Conservation (phyloP, 2,329 filamentous ascomycete species). For the Nigrograna mackinnonii region DNA sequence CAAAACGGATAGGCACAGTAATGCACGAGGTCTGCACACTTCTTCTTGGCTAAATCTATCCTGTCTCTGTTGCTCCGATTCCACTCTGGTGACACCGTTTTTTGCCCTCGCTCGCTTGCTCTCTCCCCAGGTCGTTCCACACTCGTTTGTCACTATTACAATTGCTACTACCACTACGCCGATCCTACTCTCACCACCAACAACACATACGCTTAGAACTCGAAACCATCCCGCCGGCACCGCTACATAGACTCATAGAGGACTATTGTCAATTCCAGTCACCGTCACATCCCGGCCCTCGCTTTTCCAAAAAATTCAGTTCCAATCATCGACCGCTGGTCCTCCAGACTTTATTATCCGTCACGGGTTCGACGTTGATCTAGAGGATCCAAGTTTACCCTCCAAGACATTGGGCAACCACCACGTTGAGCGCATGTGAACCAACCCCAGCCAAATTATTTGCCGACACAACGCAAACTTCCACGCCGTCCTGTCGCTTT, state of each 20-base stretch:
- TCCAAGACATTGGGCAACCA: conserved; percentile 21
- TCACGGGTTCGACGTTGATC: too few species aligned
- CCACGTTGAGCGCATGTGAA: conserved; percentile 19
- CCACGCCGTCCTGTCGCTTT: too few species aligned
- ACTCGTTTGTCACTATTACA: conserved; percentile 23
- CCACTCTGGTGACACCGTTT: conserved; percentile 34
- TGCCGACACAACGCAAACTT: too few species aligned
- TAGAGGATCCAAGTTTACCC: too few species aligned
- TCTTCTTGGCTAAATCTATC: conserved; percentile 12
- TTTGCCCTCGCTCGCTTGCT: conserved; percentile 2
- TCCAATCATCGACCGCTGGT: too few species aligned
- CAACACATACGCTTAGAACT: background rate
- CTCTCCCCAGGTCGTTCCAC: conserved; percentile 29
- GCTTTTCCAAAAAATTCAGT: too few species aligned
- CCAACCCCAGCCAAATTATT: conserved; percentile 4
- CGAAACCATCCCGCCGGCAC: too few species aligned
- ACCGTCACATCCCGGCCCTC: too few species aligned
- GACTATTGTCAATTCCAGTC: too few species aligned
- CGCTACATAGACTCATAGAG: too few species aligned
- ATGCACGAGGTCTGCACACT: conserved; percentile 27
- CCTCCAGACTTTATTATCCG: too few species aligned
- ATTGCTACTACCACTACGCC: conserved; percentile 17
- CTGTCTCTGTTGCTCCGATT: conserved; percentile 20
- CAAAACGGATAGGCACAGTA: conserved; percentile 18
- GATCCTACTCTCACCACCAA: conserved; percentile 9